Evolutionary conservation across 2,329 filamentous ascomycete genomes (phyloP).

Genomic region (Ophiostoma novo-ulmi): DNA sequence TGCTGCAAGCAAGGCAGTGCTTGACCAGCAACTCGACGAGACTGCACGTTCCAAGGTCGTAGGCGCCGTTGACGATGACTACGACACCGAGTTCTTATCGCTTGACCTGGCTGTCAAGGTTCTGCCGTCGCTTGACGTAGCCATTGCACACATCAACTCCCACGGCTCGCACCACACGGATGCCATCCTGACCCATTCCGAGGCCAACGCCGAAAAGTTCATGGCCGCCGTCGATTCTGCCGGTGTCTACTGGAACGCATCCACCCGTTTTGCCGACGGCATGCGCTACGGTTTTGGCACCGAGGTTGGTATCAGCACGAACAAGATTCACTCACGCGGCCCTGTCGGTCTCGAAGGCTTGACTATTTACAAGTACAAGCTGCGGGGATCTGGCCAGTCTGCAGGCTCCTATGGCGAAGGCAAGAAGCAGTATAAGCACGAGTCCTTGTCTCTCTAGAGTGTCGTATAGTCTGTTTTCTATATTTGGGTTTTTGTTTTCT

Average conservation of each 20-base stretch:
- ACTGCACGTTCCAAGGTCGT: conserved; percentile 45
- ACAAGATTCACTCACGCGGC: conserved; percentile 93
- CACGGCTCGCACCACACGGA: conserved; percentile 95
- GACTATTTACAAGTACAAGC: conserved; percentile 95
- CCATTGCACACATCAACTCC: conserved; percentile 82
- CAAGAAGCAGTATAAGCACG: conserved; percentile 55
- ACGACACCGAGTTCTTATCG: conserved; percentile 81
- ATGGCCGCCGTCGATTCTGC: conserved; percentile 81
- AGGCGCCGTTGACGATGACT: conserved; percentile 66
- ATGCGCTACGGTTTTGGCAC: conserved; percentile 98
- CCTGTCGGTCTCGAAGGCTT: conserved; percentile 91
- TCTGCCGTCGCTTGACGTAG: conserved; percentile 62
- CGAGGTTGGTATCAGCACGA: conserved; percentile 96
- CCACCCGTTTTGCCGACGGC: conserved; percentile 88
- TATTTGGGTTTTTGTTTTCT: background rate
- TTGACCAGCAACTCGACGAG: conserved; percentile 37
- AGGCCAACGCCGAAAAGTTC: conserved; percentile 68
- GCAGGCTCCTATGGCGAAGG: conserved; percentile 68
- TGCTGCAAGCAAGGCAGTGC: conserved; percentile 56
- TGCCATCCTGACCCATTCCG: conserved; percentile 70
- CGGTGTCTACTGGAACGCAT: conserved; percentile 95
- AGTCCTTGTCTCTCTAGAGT: conserved; percentile 43
- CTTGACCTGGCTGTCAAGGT: conserved; percentile 79
- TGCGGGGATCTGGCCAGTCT: conserved; percentile 78
- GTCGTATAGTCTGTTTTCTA: background rate